Evolutionary conservation across 179 eudicot species (phyloP).

Genomic region (Gypsophila paniculata): DNA sequence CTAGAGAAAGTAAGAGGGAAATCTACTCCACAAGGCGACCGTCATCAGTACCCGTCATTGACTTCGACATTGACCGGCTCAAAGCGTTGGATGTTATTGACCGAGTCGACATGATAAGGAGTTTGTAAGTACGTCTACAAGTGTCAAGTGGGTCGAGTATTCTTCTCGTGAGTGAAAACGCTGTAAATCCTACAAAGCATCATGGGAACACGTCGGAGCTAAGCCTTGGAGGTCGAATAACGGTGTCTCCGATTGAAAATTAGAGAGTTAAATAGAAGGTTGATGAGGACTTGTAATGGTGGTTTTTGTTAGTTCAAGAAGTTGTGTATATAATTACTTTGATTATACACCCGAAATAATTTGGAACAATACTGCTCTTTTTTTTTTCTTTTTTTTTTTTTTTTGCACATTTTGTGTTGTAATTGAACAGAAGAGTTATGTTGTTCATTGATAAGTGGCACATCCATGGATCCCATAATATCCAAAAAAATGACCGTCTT

Average conservation of each 20-base stretch:
- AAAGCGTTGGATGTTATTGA: slow-evolving; percentile 93
- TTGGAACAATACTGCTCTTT: slow-evolving; percentile 12
- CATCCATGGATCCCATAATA: too few species aligned
- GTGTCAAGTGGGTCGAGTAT: background rate
- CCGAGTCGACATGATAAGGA: slow-evolving; percentile 59
- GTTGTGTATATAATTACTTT: slow-evolving; percentile 27
- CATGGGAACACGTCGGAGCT: slow-evolving; percentile 3
- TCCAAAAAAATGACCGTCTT: too few species aligned
- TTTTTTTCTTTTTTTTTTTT: slow-evolving; percentile 3
- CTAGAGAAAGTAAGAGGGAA: slow-evolving; percentile 49
- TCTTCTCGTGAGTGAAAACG: slow-evolving; percentile 7
- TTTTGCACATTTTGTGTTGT: background rate
- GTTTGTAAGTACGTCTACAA: slow-evolving; percentile 12
- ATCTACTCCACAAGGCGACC: slow-evolving; percentile 58
- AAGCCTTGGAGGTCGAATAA: background rate
- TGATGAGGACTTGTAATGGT: slow-evolving; percentile 4
- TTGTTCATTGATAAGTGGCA: background rate
- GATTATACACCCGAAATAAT: slow-evolving; percentile 29
- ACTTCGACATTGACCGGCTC: slow-evolving; percentile 66
- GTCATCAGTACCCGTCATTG: slow-evolving; percentile 61
- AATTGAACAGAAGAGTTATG: background rate
- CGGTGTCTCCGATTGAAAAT: background rate
- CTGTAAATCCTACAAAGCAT: background rate
- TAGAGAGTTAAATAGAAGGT: background rate
- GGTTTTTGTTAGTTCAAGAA: slow-evolving; percentile 26